Evolutionary conservation across 2,329 filamentous ascomycete species (phyloP), one percentile per base, ranked within the genome.

Genomic region (Fusarium albidum): DNA sequence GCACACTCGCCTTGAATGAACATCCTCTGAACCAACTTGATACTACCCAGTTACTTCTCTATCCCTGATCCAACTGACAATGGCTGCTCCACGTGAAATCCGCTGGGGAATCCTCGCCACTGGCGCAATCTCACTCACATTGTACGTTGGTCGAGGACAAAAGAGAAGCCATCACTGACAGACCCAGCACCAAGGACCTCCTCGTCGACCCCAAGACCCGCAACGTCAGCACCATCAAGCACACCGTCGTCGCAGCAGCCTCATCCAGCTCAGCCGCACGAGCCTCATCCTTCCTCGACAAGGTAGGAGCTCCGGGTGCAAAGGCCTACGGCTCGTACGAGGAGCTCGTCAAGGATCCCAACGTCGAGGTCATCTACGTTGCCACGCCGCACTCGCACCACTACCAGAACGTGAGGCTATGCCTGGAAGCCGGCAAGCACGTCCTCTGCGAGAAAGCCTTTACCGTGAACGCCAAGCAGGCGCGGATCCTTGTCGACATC

Each of bases 401-500:
- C 77, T 96, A 92, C 77, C 90, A 95, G 72, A 93, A 96, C 75
- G 83, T 85, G 57, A 90, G 91, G 83, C 83, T 96, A 10, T 89
- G 86, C 37, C 79, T 96, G 37, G 83, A 90, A 61, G 89, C 89
- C 3, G 89, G 90, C 66, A 96, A 96, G 79, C 82, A 93, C 67
- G 91, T 96, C 25, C 82, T 96, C 25, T 96, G 91, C 74, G 92
- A 96, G 74, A 96, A 96, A 79, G 85, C 92, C 0, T 88, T 96
- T 66, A 96, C 92, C 0, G 89, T 93, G 57, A 96, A 88, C 59
- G 91, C 89, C 5, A 79, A 84, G 12, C 91, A 96, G 74, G 79
- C 89, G 13, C 84, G 83, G 71, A 85, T 85, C 68, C 80, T 96
- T 28, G 83, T 87, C 41, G 83, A 87, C 54, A 87, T 83, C 53